Evolutionary conservation across 441 rosid species (phyloP).

Genomic region (Cnidoscolus chayamansa): DNA sequence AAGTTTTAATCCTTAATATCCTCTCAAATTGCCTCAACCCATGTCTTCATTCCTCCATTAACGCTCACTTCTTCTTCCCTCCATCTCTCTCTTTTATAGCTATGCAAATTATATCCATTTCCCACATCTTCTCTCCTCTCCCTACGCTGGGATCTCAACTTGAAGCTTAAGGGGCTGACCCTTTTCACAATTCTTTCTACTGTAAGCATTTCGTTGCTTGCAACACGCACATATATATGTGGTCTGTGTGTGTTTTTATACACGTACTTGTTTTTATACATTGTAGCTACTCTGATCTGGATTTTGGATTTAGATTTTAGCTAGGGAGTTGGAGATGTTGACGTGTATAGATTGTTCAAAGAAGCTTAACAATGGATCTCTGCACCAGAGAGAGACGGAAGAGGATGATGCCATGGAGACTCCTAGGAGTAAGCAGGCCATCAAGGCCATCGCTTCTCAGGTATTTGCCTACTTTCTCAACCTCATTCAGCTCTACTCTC

Average conservation of each 20-base stretch:
- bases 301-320: constrained; percentile 19
- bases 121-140: not conserved
- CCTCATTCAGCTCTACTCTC: not conserved
- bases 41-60: constrained; percentile 18
- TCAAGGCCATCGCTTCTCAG: constrained; percentile 69
- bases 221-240: no score
- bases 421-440: constrained; percentile 65
- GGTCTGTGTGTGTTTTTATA: not conserved
- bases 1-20: not conserved
- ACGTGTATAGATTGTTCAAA: constrained; percentile 82
- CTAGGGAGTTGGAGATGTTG: constrained; percentile 42
- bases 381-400: constrained; percentile 31
- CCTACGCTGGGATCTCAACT: constrained; percentile 16
- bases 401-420: constrained; percentile 46
- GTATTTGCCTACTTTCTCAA: constrained; percentile 30
- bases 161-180: not conserved
- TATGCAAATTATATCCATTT: not conserved
- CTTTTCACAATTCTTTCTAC: not conserved
- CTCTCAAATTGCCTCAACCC: constrained; percentile 10
- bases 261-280: not conserved
- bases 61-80: constrained; percentile 23
- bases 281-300: constrained; percentile 31
- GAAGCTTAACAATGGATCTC: constrained; percentile 61
- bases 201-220: constrained; percentile 10
- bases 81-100: constrained; percentile 16